Conservation (phyloP, 495 filamentous ascomycete genomes). For the Neurospora sp. region DNA sequence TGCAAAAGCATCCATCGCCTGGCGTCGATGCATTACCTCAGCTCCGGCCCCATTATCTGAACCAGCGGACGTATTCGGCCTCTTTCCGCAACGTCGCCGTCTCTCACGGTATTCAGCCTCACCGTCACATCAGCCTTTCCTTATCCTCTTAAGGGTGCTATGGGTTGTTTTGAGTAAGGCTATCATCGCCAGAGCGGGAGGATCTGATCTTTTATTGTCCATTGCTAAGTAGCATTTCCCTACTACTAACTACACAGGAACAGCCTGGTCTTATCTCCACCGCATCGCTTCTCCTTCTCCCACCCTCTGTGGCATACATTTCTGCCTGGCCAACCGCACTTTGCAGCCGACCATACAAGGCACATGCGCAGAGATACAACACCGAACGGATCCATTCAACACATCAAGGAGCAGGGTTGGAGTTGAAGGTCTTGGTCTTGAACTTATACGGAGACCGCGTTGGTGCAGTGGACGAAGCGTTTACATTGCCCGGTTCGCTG, state of each 20-base stretch:
- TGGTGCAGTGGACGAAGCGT: background rate
- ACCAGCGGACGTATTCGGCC: background rate
- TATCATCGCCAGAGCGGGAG: background rate
- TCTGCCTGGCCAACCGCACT: background rate
- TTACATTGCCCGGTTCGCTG: background rate
- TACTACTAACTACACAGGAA: background rate
- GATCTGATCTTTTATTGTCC: background rate
- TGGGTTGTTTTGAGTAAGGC: background rate
- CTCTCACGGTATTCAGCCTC: background rate
- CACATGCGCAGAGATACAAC: background rate
- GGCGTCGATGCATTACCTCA: background rate
- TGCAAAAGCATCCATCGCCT: background rate
- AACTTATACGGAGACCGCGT: background rate
- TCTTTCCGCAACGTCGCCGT: background rate
- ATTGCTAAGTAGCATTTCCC: background rate
- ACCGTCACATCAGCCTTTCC: background rate
- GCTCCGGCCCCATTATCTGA: background rate
- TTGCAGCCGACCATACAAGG: background rate
- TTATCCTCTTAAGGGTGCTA: background rate
- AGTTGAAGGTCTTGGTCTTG: background rate
- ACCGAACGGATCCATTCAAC: background rate
- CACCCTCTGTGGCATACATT: background rate
- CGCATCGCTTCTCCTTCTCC: background rate
- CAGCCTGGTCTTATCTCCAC: background rate
- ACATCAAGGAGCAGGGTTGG: background rate